Conservation (phyloP, 2,329 filamentous ascomycete species). For the Chaetomium sp. region DNA sequence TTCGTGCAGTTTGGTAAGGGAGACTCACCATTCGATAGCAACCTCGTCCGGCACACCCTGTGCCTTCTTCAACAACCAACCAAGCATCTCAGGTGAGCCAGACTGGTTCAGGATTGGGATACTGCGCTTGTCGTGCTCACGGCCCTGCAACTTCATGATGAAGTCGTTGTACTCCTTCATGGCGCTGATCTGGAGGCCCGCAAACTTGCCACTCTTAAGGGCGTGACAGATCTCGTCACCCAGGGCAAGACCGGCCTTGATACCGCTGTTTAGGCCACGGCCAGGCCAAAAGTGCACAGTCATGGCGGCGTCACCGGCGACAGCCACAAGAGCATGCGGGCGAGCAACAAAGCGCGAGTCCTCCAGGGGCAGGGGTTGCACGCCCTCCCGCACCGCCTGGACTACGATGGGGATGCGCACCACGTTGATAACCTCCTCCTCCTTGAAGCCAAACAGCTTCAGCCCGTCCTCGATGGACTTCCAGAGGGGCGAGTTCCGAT, state of each 20-base stretch:
- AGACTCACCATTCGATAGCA: constrained; percentile 38
- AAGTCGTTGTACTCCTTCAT: constrained; percentile 43
- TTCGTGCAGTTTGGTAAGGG: neutral
- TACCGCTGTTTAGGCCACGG: constrained; percentile 42
- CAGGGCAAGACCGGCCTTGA: constrained; percentile 42
- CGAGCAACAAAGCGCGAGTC: constrained; percentile 37
- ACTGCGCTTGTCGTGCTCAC: constrained; percentile 44
- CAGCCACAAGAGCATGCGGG: constrained; percentile 40
- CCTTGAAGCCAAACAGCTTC: constrained; percentile 44
- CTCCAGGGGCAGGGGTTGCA: constrained; percentile 36
- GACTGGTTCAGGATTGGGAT: constrained; percentile 43
- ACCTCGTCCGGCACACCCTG: constrained; percentile 39
- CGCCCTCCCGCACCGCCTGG: constrained; percentile 41
- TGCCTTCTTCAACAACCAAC: constrained; percentile 42
- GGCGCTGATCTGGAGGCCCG: constrained; percentile 38
- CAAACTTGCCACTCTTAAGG: constrained; percentile 38
- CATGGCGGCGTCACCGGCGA: constrained; percentile 43
- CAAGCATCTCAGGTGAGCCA: constrained; percentile 41
- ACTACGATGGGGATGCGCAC: constrained; percentile 44
- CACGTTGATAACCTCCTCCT: constrained; percentile 42
- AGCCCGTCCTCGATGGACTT: constrained; percentile 42
- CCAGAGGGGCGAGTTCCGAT: constrained; percentile 39
- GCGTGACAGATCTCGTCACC: constrained; percentile 43
- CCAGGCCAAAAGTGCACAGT: constrained; percentile 45
- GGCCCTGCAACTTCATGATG: constrained; percentile 41